phyloP scores from a whole-genome alignment of 108 stramenopile species.

The Halocafeteria seosinensis region DNA sequence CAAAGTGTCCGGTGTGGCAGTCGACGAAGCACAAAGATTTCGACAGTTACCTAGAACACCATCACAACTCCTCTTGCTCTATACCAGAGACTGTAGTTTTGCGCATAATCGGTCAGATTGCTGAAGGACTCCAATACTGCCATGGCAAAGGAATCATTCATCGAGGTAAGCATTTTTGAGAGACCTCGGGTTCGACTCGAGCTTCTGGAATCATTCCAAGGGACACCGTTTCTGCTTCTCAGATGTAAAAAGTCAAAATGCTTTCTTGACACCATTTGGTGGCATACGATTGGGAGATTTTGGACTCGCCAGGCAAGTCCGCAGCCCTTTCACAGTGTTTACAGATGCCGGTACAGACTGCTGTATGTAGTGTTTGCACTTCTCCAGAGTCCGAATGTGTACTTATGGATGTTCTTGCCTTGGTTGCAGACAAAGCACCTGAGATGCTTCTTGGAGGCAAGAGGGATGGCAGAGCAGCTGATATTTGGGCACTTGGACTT shows the following conservation, averaged over 20 bases:
- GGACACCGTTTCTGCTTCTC: too few species aligned
- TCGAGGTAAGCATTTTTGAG: too few species aligned
- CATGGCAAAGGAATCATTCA: background rate
- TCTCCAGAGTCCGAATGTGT: too few species aligned
- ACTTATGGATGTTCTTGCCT: too few species aligned
- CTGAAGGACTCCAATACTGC: background rate
- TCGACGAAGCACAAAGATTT: too few species aligned
- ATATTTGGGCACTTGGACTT: background rate
- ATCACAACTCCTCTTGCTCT: too few species aligned
- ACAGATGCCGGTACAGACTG: background rate
- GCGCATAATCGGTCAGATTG: background rate
- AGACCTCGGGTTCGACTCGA: too few species aligned
- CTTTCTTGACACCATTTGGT: conserved; percentile 15
- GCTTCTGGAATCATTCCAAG: too few species aligned
- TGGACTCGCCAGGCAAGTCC: conserved; percentile 21
- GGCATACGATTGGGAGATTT: conserved; percentile 44
- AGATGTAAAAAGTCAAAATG: conserved; percentile 26
- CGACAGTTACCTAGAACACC: too few species aligned
- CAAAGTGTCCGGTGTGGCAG: too few species aligned
- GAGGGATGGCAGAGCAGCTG: background rate
- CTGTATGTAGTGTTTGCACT: too few species aligned
- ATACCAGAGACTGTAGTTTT: background rate
- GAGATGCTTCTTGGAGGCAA: background rate
- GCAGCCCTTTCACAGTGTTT: background rate
- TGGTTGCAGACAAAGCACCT: background rate